phyloP scores from a whole-genome alignment of 805 yeast species.

The Saturnispora besseyi region DNA sequence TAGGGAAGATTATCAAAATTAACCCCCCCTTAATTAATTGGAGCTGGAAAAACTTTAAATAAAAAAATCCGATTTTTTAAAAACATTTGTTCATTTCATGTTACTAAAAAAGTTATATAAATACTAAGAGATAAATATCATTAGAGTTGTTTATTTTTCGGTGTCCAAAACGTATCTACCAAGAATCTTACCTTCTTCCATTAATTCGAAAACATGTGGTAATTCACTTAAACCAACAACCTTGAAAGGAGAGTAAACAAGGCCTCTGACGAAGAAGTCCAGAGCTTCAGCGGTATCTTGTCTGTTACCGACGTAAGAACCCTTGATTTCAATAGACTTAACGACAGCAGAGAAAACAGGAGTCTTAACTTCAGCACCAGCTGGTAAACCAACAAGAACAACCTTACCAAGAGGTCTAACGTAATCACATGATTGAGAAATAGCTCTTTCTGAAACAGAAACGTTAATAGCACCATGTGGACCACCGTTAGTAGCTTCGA shows the following conservation, averaged over 20 bases:
- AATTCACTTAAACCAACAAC: conserved; percentile 68
- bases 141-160: conserved; percentile 33
- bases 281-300: conserved; percentile 74
- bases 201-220: conserved; percentile 58
- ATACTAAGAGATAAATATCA: neutral
- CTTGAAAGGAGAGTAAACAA: conserved; percentile 56
- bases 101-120: neutral
- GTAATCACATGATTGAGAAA: conserved; percentile 48
- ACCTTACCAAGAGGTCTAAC: conserved; percentile 54
- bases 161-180: conserved; percentile 89
- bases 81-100: neutral
- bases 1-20: too few relatives aligned
- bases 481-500: conserved; percentile 40
- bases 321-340: conserved; percentile 61
- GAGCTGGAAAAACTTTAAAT: too few relatives aligned
- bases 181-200: conserved; percentile 77
- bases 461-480: conserved; percentile 63
- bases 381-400: conserved; percentile 64
- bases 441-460: conserved; percentile 46
- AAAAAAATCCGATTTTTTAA: too few relatives aligned
- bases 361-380: conserved; percentile 62
- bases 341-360: conserved; percentile 68
- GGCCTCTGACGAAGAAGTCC: conserved; percentile 61
- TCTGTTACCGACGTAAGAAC: conserved; percentile 86
- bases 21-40: too few relatives aligned